phyloP scores from a whole-genome alignment of 2,329 filamentous ascomycete genomes.

The Stachybotrys chartarum region DNA sequence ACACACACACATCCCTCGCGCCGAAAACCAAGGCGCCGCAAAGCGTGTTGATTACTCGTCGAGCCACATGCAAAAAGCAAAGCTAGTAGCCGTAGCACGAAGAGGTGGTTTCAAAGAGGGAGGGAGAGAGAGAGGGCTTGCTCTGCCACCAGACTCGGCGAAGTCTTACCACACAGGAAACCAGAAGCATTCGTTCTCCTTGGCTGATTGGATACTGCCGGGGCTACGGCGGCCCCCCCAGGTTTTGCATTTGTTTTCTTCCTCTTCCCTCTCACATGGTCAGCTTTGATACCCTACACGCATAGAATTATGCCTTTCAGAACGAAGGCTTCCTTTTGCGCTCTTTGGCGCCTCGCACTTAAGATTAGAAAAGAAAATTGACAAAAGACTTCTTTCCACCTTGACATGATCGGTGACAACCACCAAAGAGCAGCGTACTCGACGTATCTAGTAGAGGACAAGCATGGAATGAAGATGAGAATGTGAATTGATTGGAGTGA shows the following conservation, averaged over 20 bases:
- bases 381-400: no score
- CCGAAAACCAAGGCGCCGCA: no score
- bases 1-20: no score
- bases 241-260: conserved; percentile 4
- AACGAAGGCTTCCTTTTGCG: not conserved
- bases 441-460: not conserved
- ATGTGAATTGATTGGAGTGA: not conserved
- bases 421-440: no score
- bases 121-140: no score
- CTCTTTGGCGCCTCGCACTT: not conserved
- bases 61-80: no score
- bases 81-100: no score
- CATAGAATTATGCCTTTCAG: not conserved
- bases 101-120: no score
- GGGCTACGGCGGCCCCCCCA: not conserved
- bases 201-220: not conserved
- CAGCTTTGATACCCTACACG: conserved; percentile 13
- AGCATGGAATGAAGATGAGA: not conserved
- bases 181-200: not conserved
- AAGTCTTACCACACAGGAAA: no score
- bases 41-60: not conserved
- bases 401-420: no score
- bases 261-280: conserved; percentile 4
- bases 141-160: no score
- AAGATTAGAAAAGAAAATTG: no score